Evolutionary conservation across 73 alveolate species (phyloP).

Genomic region (Tetrahymena borealis): DNA sequence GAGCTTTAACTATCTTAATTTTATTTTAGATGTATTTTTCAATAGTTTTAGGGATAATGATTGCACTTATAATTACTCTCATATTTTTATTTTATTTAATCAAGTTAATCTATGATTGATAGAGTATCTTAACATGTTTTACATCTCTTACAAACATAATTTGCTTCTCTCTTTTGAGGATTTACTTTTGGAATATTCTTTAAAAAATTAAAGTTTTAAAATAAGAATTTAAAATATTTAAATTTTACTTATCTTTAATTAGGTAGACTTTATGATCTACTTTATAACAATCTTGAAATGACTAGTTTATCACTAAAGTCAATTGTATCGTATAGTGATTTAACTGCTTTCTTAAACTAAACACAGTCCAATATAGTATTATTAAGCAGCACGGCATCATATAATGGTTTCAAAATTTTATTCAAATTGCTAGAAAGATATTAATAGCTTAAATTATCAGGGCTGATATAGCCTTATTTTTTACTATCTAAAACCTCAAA

Average conservation of each 20-base stretch:
- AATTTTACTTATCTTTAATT: not conserved
- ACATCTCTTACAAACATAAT: not conserved
- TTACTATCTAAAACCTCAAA: not conserved
- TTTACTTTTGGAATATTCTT: not conserved
- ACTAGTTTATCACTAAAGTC: not conserved
- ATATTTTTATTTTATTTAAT: not conserved
- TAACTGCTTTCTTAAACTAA: not conserved
- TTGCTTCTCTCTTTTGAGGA: not conserved
- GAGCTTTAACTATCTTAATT: no score
- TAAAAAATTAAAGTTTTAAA: not conserved
- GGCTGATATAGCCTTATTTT: not conserved
- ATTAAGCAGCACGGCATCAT: not conserved
- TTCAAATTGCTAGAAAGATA: not conserved
- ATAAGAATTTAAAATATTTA: not conserved
- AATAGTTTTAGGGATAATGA: not conserved
- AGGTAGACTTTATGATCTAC: not conserved
- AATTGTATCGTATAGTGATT: not conserved
- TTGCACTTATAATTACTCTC: not conserved
- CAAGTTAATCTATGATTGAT: not conserved
- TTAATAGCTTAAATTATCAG: not conserved
- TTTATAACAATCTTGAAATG: not conserved
- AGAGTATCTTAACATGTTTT: not conserved
- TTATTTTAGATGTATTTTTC: no score
- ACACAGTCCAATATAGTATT: not conserved
- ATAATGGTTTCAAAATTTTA: not conserved